Evolutionary conservation across 2,329 filamentous ascomycete genomes (phyloP).

Genomic region (Exserohilum turcica): DNA sequence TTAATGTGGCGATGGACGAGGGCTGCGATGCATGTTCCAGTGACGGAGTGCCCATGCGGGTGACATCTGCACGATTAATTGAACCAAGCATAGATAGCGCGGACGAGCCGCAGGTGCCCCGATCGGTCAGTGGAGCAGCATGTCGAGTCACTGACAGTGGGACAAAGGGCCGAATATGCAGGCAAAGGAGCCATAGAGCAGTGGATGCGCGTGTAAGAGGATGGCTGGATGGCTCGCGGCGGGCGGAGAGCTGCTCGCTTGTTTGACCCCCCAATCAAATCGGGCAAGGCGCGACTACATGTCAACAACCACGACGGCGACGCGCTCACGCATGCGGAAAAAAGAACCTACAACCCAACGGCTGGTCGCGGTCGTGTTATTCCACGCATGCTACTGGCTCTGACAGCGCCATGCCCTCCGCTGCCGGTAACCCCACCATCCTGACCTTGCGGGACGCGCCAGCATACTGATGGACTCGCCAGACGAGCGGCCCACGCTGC

Average conservation of each 20-base stretch:
- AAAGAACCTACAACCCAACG: conserved; percentile 18
- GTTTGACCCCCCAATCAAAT: conserved; percentile 23
- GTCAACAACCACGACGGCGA: conserved; percentile 37
- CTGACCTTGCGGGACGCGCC: conserved; percentile 3
- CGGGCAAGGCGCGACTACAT: conserved; percentile 30
- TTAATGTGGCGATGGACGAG: conserved; percentile 29
- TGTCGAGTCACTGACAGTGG: conserved; percentile 10
- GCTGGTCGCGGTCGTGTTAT: conserved; percentile 34
- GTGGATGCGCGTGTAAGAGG: neutral
- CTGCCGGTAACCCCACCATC: conserved; percentile 31
- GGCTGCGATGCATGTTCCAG: conserved; percentile 39
- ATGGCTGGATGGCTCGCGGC: conserved; percentile 5
- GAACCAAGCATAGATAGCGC: conserved; percentile 30
- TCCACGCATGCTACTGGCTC: conserved; percentile 27
- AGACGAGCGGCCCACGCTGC: conserved; percentile 39
- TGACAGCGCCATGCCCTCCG: conserved; percentile 39
- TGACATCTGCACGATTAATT: conserved; percentile 47
- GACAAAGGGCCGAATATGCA: conserved; percentile 5
- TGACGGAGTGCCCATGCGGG: conserved; percentile 43
- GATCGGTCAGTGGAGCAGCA: conserved; percentile 21
- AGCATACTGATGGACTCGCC: conserved; percentile 32
- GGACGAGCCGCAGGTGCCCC: conserved; percentile 27
- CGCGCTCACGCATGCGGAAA: conserved; percentile 22
- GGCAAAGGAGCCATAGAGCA: conserved; percentile 8
- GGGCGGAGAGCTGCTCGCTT: conserved; percentile 24